Evolutionary conservation across 1,139 yeast species (phyloP).

Genomic region (Diutina rugosa): DNA sequence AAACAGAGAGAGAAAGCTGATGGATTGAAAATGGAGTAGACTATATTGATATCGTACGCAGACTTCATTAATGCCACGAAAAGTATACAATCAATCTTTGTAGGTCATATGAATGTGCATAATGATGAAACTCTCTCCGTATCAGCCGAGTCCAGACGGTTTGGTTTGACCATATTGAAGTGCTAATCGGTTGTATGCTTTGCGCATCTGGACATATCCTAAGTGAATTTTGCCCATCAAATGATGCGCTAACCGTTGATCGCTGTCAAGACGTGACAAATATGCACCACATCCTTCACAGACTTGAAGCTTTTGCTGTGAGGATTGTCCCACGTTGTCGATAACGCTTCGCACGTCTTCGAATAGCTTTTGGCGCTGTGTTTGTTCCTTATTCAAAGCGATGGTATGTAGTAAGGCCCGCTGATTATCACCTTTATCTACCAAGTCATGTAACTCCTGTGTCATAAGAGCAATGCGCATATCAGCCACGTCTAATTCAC

Average conservation of each 20-base stretch:
- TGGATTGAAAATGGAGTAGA: no score
- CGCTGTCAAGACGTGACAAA: constrained; percentile 77
- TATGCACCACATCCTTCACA: constrained; percentile 91
- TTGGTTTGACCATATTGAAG: not conserved
- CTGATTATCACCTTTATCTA: constrained; percentile 35
- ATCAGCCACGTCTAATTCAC: constrained; percentile 56
- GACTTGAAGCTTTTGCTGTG: constrained; percentile 84
- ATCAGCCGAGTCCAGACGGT: not conserved
- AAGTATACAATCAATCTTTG: no score
- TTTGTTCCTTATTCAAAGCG: constrained; percentile 28
- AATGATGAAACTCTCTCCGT: not conserved
- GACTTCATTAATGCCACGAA: no score
- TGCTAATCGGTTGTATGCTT: constrained; percentile 34
- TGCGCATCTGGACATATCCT: constrained; percentile 68
- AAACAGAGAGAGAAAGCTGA: not conserved
- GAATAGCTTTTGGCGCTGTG: constrained; percentile 35
- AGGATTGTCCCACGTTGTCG: constrained; percentile 73
- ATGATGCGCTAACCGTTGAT: constrained; percentile 83
- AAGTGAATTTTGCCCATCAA: constrained; percentile 80
- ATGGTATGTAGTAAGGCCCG: constrained; percentile 38
- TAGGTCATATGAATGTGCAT: not conserved
- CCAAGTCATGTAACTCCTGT: constrained; percentile 54
- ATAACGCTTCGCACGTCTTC: constrained; percentile 45
- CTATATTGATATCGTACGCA: no score
- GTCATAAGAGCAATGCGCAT: constrained; percentile 53